Conservation (phyloP, 2,329 filamentous ascomycete genomes). For the Trichoderma hamatum region DNA sequence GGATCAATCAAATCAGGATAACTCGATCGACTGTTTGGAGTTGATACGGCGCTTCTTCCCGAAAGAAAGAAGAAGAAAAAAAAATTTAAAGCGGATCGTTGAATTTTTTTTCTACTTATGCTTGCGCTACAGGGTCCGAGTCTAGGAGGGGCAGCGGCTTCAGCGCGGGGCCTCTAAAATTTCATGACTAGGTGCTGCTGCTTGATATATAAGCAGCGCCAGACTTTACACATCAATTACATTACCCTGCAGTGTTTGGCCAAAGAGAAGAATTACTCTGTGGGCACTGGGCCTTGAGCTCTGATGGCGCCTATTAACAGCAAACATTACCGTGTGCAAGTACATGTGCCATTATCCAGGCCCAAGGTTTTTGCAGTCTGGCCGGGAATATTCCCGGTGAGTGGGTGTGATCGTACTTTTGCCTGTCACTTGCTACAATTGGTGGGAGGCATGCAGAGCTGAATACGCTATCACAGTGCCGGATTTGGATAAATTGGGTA, state of each 20-base stretch:
- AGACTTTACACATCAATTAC: not conserved
- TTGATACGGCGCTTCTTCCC: constrained; percentile 57
- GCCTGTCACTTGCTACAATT: not conserved
- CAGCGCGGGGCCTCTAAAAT: not conserved
- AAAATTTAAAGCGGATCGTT: constrained; percentile 39
- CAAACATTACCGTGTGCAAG: not conserved
- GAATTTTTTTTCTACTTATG: constrained; percentile 48
- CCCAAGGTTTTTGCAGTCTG: not conserved
- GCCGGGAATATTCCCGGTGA: not conserved
- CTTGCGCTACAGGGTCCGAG: constrained; percentile 9
- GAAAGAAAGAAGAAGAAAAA: constrained; percentile 51
- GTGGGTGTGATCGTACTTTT: not conserved
- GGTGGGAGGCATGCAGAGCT: not conserved
- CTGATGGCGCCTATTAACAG: not conserved
- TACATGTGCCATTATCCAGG: not conserved
- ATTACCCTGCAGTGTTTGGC: not conserved
- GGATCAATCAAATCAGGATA: constrained; percentile 38
- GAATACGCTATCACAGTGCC: not conserved
- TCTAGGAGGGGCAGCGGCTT: constrained; percentile 22
- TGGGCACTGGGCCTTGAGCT: not conserved
- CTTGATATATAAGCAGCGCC: not conserved
- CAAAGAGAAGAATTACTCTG: not conserved
- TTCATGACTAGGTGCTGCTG: not conserved
- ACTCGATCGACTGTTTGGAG: constrained; percentile 41
- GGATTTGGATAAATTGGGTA: not conserved